phyloP scores from a whole-genome alignment of 345 rosid species.

The Fremontodendron californicum region DNA sequence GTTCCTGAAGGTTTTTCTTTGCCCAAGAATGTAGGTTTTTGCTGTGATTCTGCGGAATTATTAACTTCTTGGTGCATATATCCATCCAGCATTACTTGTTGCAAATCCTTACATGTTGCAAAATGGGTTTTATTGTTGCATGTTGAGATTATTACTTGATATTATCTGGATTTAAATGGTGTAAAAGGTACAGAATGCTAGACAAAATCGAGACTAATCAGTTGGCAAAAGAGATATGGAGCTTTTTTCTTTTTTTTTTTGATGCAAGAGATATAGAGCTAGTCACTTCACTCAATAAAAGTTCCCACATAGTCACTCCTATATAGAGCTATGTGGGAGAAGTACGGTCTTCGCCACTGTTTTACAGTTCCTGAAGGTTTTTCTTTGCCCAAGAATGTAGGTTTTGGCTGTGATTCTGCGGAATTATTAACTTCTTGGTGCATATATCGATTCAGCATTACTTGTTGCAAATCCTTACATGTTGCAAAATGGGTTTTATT shows the following conservation, averaged over 20 bases:
- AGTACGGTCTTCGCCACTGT: conserved; percentile 59
- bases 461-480: background rate
- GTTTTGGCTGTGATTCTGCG: conserved; percentile 12
- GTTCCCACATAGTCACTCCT: too few relatives aligned
- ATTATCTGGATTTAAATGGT: background rate
- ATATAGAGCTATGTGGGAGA: conserved; percentile 77
- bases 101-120: background rate
- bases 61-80: background rate
- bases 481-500: background rate
- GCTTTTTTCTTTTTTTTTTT: background rate
- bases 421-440: background rate
- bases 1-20: conserved; percentile 69
- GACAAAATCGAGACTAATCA: background rate
- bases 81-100: background rate
- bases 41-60: background rate
- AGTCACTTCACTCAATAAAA: background rate
- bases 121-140: background rate
- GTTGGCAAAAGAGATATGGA: background rate
- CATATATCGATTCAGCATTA: background rate
- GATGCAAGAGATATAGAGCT: background rate
- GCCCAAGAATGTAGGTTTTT: conserved; percentile 48
- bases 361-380: conserved; percentile 76
- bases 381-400: conserved; percentile 49
- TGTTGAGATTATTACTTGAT: background rate
- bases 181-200: background rate